Base-by-base conservation (phyloP, 2,329 filamentous ascomycete species). In the Fusarium albidum region DNA sequence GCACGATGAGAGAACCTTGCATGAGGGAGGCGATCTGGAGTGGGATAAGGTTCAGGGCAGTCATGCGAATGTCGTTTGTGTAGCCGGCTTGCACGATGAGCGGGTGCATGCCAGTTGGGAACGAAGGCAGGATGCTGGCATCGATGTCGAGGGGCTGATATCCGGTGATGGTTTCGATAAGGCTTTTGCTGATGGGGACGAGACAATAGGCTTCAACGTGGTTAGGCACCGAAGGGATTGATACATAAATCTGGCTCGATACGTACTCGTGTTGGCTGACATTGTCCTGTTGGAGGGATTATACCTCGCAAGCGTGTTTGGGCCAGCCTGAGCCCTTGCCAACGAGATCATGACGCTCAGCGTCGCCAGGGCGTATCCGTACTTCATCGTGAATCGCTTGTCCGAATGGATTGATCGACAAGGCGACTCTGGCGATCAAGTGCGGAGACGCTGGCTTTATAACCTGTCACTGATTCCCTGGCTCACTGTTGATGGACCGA, bases 251-350 rank as follows among this genome's bases (percentile, higher is more conserved):
- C 11, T 5, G 4, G 4, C 9, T 40, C 6, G 0, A 12, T 18
- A 55, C 53, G 12, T 42, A 56, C 53, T 56, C 10, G n/a, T n/a
- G 3, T 56, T 56, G 3, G 14, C 28, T 8, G 53, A 56, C 44
- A 55, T 55, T 33, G 53, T 56, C 28, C 53, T 33, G 4, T 56
- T 56, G 6, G 51, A 44, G 15, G 51, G 53, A 15, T 55, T 56
- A 25, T 56, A 56, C 12, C 39, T 56, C 3, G 53, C 51, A 3
- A 56, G 21, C 3, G 34, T 50, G 9, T 56, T 56, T 3, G 44
- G 51, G 5, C 32, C 51, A 27, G 51, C 53, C 21, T 56, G 53
- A 4, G 53, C 39, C 5, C 7, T 40, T 12, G 9, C 39, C 3
- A 44, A 2, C 6, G 33, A 14, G 33, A 50, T 3, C n/a, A 52